These are phyloP conservation scores for Flaveria robusta DNA, from an alignment of 129 eudicot genomes.

Conservation along the genomic window DNA sequence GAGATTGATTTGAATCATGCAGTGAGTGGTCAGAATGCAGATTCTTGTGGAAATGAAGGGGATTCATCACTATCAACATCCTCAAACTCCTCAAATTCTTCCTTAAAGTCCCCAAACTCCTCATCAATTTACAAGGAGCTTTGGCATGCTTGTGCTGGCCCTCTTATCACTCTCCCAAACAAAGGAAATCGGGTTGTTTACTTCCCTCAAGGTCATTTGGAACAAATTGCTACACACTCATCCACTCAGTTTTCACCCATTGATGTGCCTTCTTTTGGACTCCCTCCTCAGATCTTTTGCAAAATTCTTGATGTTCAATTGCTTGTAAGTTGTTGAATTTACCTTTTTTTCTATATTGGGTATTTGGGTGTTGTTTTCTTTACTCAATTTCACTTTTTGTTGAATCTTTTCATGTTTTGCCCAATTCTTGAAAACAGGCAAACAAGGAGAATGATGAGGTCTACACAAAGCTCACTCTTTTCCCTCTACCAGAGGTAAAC, in stretches of 20 bases:
- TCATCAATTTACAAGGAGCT: conserved; percentile 70
- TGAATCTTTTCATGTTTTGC: conserved; percentile 19
- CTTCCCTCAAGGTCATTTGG: conserved; percentile 93
- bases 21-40: conserved; percentile 45
- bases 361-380: conserved; percentile 20
- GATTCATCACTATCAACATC: conserved; percentile 48
- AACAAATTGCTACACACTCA: conserved; percentile 62
- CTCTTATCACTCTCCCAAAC: conserved; percentile 69
- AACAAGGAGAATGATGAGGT: conserved; percentile 93
- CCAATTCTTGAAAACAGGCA: conserved; percentile 57
- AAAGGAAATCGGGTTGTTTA: conserved; percentile 86
- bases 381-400: conserved; percentile 13
- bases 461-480: conserved; percentile 74
- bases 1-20: conserved; percentile 95
- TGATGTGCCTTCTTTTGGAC: conserved; percentile 70
- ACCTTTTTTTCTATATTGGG: conserved; percentile 14
- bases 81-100: conserved; percentile 50
- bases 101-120: conserved; percentile 45
- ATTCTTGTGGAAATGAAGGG: conserved; percentile 42
- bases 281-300: conserved; percentile 87
- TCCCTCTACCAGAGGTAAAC: conserved; percentile 73
- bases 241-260: conserved; percentile 58
- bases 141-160: conserved; percentile 99
- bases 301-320: conserved; percentile 77
- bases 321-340: conserved; percentile 54